Evolutionary conservation across 495 filamentous ascomycete genomes (phyloP).

Genomic region (Umbilicaria muhlenbergii): DNA sequence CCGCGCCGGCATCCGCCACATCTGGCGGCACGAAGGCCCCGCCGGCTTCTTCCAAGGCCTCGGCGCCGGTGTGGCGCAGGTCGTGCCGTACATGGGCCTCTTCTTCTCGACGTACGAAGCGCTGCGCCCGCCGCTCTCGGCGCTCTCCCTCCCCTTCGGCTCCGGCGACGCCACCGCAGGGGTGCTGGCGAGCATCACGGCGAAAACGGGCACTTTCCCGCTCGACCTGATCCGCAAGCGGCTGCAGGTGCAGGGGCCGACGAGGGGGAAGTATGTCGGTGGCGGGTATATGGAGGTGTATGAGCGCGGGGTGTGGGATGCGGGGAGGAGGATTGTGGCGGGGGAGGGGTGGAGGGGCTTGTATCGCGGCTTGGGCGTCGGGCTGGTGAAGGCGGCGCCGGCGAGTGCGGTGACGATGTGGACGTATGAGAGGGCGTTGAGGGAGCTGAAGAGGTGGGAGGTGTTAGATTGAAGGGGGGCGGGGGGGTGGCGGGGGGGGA

Average conservation of each 20-base stretch:
- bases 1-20: slow-evolving; percentile 48
- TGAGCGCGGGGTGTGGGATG: slow-evolving; percentile 39
- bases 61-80: slow-evolving; percentile 62
- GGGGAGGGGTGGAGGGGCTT: slow-evolving; percentile 66
- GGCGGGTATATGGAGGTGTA: slow-evolving; percentile 85
- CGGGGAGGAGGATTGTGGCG: slow-evolving; percentile 48
- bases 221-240: slow-evolving; percentile 88
- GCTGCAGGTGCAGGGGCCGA: slow-evolving; percentile 91
- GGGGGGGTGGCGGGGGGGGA: no score
- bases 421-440: slow-evolving; percentile 76
- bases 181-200: slow-evolving; percentile 55
- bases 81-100: slow-evolving; percentile 90
- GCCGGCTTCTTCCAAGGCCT: slow-evolving; percentile 78
- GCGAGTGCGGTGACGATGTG: slow-evolving; percentile 96
- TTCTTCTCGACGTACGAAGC: slow-evolving; percentile 86
- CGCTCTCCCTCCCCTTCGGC: slow-evolving; percentile 50
- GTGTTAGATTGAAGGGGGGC: slow-evolving; percentile 6
- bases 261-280: slow-evolving; percentile 48
- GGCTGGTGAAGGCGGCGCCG: slow-evolving; percentile 84
- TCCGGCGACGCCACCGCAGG: slow-evolving; percentile 71
- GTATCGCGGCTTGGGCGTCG: slow-evolving; percentile 78
- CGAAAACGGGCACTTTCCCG: slow-evolving; percentile 85
- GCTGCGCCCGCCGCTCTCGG: slow-evolving; percentile 34
- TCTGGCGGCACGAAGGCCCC: slow-evolving; percentile 56
- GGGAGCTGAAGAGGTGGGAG: slow-evolving; percentile 34